A percentile compares a stretch with the other conserved stretches of the same genome.
Conservation (phyloP, 108 stramenopile species). For the Nannochloropsis salina region DNA sequence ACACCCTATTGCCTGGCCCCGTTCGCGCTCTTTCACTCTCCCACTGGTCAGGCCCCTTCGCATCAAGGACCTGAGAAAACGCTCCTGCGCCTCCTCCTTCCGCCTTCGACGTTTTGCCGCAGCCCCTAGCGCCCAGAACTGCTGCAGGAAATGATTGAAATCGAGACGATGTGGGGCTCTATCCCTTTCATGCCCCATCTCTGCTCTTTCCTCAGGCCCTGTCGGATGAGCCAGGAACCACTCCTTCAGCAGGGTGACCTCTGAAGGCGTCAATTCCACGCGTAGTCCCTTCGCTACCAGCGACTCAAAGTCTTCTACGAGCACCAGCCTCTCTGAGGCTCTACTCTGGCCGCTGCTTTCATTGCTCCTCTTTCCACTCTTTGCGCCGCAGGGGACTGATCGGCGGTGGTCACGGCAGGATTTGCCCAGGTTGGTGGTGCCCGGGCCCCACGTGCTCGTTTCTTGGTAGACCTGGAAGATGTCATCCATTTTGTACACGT, state of each 20-base stretch:
- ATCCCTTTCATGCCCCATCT: not conserved
- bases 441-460: no score
- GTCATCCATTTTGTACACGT: conserved; percentile 7
- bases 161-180: not conserved
- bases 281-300: not conserved
- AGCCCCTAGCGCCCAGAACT: conserved; percentile 13
- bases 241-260: not conserved
- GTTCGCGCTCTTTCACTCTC: no score
- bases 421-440: no score
- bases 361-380: not conserved
- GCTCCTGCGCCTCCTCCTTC: not conserved
- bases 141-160: conserved; percentile 7
- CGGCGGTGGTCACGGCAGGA: no score
- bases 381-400: not conserved
- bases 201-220: not conserved
- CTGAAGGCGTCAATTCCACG: not conserved
- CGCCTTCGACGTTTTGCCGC: not conserved
- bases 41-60: not conserved
- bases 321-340: not conserved
- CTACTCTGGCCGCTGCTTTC: not conserved
- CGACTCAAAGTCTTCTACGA: not conserved
- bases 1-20: no score
- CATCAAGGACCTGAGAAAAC: not conserved
- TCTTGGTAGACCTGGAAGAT: not conserved
- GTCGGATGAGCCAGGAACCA: not conserved